phyloP scores from a whole-genome alignment of 2,329 filamentous ascomycete genomes.

The Pseudomassariella vexata region DNA sequence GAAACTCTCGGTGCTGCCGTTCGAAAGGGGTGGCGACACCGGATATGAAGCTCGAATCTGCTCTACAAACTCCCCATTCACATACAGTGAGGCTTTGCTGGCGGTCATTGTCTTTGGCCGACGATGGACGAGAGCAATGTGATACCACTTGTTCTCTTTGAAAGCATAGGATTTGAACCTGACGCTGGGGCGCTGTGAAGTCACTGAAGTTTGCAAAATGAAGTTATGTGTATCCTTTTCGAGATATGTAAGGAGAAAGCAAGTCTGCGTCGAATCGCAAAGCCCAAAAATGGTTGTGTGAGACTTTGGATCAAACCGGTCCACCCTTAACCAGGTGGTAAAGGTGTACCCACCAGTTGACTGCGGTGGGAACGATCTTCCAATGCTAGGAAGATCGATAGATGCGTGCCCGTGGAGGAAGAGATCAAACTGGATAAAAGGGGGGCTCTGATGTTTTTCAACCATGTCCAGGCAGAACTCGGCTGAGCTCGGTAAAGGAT shows the following conservation, averaged over 20 bases:
- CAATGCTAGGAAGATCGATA: constrained; percentile 81
- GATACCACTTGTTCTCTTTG: constrained; percentile 78
- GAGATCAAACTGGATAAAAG: constrained; percentile 91
- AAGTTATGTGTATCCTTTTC: constrained; percentile 92
- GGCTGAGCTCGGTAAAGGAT: constrained; percentile 46
- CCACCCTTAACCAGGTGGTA: constrained; percentile 81
- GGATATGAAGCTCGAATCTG: constrained; percentile 89
- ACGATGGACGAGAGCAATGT: constrained; percentile 82
- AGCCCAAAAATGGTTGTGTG: constrained; percentile 96
- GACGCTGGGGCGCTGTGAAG: constrained; percentile 78
- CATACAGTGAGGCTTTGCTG: constrained; percentile 80
- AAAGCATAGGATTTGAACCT: constrained; percentile 84
- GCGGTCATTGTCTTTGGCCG: constrained; percentile 68
- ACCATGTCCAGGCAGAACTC: constrained; percentile 71
- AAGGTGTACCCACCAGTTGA: constrained; percentile 84
- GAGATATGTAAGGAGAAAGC: constrained; percentile 88
- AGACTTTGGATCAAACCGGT: constrained; percentile 74
- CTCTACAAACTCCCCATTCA: constrained; percentile 91
- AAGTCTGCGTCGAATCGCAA: constrained; percentile 86
- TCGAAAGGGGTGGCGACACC: constrained; percentile 60
- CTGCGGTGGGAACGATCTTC: constrained; percentile 76
- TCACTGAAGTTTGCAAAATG: constrained; percentile 92
- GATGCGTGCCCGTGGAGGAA: constrained; percentile 84
- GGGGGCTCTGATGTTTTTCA: constrained; percentile 67
- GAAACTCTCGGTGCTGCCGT: constrained; percentile 61